These are phyloP conservation scores for Plasmodium falciparum DNA, from an alignment of 169 alveolate species.

Conservation along the genomic window DNA sequence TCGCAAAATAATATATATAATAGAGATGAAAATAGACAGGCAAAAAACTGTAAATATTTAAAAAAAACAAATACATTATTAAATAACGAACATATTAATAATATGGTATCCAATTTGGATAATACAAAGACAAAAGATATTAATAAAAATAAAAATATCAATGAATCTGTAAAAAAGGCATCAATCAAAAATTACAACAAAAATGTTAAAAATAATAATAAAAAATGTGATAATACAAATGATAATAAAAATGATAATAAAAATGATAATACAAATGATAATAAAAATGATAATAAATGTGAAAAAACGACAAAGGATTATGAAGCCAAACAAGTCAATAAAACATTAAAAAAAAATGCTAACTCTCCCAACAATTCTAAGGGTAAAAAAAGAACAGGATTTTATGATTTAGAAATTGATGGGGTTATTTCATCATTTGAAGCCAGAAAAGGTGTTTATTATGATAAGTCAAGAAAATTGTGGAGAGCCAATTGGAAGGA, in stretches of 20 bases:
- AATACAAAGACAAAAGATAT: too few relatives aligned
- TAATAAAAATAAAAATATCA: too few relatives aligned
- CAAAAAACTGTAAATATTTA: background rate
- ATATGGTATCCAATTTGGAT: too few relatives aligned
- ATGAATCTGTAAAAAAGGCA: constrained; percentile 1
- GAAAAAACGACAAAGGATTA: too few relatives aligned
- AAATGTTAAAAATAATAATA: background rate
- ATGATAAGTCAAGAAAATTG: constrained; percentile 64
- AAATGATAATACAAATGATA: background rate
- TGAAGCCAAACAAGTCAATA: too few relatives aligned
- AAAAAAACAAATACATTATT: too few relatives aligned
- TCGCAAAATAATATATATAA: too few relatives aligned
- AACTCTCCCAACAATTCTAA: constrained; percentile 20
- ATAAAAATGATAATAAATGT: too few relatives aligned
- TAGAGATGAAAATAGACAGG: background rate
- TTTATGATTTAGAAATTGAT: constrained; percentile 68
- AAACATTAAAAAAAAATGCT: constrained; percentile 8
- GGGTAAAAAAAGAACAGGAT: constrained; percentile 65
- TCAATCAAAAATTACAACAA: constrained; percentile 11
- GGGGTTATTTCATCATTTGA: constrained; percentile 73
- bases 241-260: too few relatives aligned
- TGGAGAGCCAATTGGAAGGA: constrained; percentile 79
- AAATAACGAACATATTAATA: too few relatives aligned
- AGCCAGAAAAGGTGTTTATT: constrained; percentile 74
- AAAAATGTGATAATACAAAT: constrained; percentile 3